Base-by-base conservation (phyloP, 257 asterid species). In the Petunia axillaris region DNA sequence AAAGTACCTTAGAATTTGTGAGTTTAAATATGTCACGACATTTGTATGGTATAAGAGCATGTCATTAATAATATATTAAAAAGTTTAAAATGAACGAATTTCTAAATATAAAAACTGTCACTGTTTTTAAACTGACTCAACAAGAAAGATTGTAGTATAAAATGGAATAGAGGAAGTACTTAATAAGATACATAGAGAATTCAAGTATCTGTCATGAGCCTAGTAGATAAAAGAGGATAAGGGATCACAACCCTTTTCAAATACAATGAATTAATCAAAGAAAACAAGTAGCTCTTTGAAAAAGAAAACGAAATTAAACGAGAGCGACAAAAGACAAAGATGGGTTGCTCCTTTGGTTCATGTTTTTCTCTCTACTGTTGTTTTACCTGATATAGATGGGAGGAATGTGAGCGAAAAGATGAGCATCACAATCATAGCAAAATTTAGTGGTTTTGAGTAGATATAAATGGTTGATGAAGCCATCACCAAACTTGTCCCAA, bases 371-470 rank as follows among this genome's bases (percentile, higher is more conserved):
- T 1, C 44, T 36, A 11, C 52, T 38, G 44, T 52, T 48, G 37
- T 71, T 44, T 80, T 86, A 90, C 94, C 94, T 87, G 91, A 87
- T 58, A 79, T 75, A 74, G 87, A 85, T 44, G 85, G 84, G 44
- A 82, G 71, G 52, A 89, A 76, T 76, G 86, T 74, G 85, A 86
- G 88, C 44, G 87, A 86, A 43, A 79, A 82, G 64, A 84, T 82
- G 80, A 89, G 74, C 84, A 89, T 77, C 7, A 87, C 75, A 65
- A 81, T 62, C 82, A 81, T 58, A 48, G 86, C 80, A 44, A 85
- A 75, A 76, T 83, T 86, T 78, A 85, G 85, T 48, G 59, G 6
- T 25, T 71, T 71, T 71, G 77, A 48, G 60, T 71, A 48, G 43
- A 71, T 71, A 71, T 71, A 46, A 48, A 25, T 71, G 77, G 43